Percentiles rank a stretch among this genome's conserved stretches.
Evolutionary conservation across 106 monocot species (phyloP).

Genomic region (Platanthera guangdongensis): DNA sequence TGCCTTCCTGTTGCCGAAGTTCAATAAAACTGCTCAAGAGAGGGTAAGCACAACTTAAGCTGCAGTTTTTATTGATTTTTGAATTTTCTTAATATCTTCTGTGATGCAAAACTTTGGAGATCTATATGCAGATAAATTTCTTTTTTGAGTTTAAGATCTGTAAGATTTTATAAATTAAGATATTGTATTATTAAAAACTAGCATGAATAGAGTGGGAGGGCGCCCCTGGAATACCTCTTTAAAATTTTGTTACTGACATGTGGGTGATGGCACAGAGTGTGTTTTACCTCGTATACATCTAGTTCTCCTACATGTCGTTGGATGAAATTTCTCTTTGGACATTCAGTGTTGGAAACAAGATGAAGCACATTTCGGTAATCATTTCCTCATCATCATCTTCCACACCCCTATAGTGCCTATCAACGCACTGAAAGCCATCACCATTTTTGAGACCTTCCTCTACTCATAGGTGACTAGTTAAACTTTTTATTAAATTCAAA

Average conservation of each 20-base stretch:
- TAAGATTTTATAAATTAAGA: not conserved
- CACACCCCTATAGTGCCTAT: constrained; percentile 38
- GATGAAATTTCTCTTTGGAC: constrained; percentile 81
- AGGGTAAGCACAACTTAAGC: constrained; percentile 33
- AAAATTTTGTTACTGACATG: too few relatives aligned
- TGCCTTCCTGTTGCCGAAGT: constrained; percentile 82
- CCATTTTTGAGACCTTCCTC: constrained; percentile 77
- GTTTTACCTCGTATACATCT: constrained; percentile 86
- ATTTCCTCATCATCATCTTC: constrained; percentile 39
- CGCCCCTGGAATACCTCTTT: too few relatives aligned
- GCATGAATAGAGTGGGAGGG: not conserved
- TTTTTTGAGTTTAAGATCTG: not conserved
- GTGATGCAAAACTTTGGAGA: not conserved
- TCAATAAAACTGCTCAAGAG: constrained; percentile 62
- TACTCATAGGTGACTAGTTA: constrained; percentile 57
- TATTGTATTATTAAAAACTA: not conserved
- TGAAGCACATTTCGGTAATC: constrained; percentile 91
- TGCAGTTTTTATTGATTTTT: too few relatives aligned
- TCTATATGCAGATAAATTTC: not conserved
- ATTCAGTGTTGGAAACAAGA: constrained; percentile 81
- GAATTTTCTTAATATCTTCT: not conserved
- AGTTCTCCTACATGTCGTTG: constrained; percentile 86
- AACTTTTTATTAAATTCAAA: not conserved
- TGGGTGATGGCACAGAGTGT: constrained; percentile 75
- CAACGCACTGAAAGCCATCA: constrained; percentile 82